Base-by-base conservation (phyloP, 208 protist species). In the Leishmania mexicana region DNA sequence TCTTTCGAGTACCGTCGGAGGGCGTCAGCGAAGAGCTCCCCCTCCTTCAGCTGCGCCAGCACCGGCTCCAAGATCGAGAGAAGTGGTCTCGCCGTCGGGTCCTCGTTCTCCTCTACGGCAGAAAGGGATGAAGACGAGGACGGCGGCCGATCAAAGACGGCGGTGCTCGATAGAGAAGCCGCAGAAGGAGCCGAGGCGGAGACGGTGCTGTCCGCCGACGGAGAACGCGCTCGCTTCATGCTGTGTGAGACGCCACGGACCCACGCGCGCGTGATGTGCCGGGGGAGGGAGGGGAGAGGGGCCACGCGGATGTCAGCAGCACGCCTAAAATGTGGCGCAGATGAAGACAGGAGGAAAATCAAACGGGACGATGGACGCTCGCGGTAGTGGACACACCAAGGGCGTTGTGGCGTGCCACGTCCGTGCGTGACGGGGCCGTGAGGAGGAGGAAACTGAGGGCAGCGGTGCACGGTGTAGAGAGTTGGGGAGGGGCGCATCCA, bases 181-280 rank as follows among this genome's bases (percentile, higher is more conserved):
- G 67, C 58, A 60, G 65, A 53, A 28, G 28, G 62, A 35, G 45
- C 49, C 6, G 60, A 76, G 49, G 53, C 45, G 1, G 51, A 42
- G 28, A 49, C 75, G 54, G 42, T 79, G 53, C 62, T 75, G 15
- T 70, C 82, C 38, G 60, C 42, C 49, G 81, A 83, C 21, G 72
- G 58, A 49, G 80, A 85, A n/a, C 81, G 81, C 5, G 76, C 62
- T 40, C 85, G 80, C 81, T 88, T 85, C 85, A 85, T 81, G 45
- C 19, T 31, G 54, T 5, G 58, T 31, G 35, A 21, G 51, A 60
- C 15, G 47, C 72, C 1, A n/a, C 72, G 21, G 24, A 7, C 21
- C 49, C 21, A 42, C 35, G 49, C 40, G 49, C 28, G 47, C 24
- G 72, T 13, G 35, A 28, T n/a, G 72, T 42, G 72, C 28, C 11